phyloP scores from a whole-genome alignment of 352 stramenopile species.

The Phytopythium vexans region DNA sequence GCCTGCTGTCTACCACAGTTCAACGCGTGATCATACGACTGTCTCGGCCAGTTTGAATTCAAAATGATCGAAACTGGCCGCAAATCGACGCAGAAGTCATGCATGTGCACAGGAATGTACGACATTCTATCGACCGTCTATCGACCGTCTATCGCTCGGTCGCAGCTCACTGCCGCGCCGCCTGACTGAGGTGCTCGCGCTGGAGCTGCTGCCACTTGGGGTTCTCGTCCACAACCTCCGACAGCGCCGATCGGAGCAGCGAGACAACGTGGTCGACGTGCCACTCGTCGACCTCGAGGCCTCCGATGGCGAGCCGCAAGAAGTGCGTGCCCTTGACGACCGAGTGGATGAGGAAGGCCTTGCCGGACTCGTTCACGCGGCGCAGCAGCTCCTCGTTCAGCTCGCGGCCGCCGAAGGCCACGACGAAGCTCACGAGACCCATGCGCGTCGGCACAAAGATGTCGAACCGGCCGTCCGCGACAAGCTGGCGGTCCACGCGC shows the following conservation, averaged over 20 bases:
- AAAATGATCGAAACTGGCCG: too few species aligned
- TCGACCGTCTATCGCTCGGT: too few species aligned
- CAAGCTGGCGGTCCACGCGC: constrained; percentile 34
- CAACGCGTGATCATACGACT: too few species aligned
- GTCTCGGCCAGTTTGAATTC: too few species aligned
- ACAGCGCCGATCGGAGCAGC: constrained; percentile 29
- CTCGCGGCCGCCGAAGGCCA: constrained; percentile 39
- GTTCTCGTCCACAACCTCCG: constrained; percentile 22
- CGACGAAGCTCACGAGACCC: constrained; percentile 62
- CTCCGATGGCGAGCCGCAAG: constrained; percentile 48
- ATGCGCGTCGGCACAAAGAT: constrained; percentile 47
- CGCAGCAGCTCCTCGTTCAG: constrained; percentile 49
- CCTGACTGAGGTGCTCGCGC: constrained; percentile 7
- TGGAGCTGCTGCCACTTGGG: constrained; percentile 32
- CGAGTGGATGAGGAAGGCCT: constrained; percentile 64
- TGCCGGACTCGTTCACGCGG: constrained; percentile 51
- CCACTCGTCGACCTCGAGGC: constrained; percentile 41
- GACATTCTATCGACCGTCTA: background rate
- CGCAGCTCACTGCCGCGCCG: constrained; percentile 5
- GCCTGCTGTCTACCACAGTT: too few species aligned
- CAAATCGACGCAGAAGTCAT: background rate
- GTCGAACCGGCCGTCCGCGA: constrained; percentile 43
- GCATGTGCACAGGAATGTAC: constrained; percentile 5
- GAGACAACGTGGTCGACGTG: constrained; percentile 41
- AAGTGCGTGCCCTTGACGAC: constrained; percentile 54